Conservation (phyloP, 805 yeast species). For the Kuraishia piskuri region DNA sequence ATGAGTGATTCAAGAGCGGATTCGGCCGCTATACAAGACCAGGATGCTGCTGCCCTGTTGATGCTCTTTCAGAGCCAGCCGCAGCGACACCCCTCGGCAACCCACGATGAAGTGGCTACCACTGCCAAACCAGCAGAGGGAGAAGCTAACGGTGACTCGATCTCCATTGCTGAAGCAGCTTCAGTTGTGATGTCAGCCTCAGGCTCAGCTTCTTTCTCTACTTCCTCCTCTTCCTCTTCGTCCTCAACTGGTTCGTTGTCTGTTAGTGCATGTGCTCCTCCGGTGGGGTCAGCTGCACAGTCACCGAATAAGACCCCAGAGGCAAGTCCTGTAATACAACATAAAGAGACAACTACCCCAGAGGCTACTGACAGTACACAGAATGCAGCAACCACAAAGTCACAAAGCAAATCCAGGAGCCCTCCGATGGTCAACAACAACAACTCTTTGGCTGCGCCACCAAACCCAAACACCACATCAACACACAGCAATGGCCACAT, state of each 20-base stretch:
- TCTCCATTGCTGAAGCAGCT: not conserved
- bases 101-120: not conserved
- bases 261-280: not conserved
- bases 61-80: slow-evolving; percentile 28
- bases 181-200: not conserved
- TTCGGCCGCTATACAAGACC: slow-evolving; percentile 7
- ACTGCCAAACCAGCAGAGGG: not conserved
- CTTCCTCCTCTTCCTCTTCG: not conserved
- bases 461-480: not conserved
- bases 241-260: not conserved
- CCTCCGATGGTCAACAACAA: not conserved
- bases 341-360: not conserved
- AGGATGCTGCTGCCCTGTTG: slow-evolving; percentile 29
- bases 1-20: not conserved
- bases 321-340: slow-evolving; percentile 1
- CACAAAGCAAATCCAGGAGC: not conserved
- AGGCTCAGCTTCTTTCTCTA: not conserved
- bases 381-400: not conserved
- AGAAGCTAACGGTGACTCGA: not conserved
- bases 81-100: not conserved
- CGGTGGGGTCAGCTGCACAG: not conserved
- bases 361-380: not conserved
- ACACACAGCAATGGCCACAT: not conserved
- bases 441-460: not conserved
- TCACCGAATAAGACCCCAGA: slow-evolving; percentile 5